phyloP scores from a whole-genome alignment of 441 rosid genomes.

The Cnidoscolus chayamansa region DNA sequence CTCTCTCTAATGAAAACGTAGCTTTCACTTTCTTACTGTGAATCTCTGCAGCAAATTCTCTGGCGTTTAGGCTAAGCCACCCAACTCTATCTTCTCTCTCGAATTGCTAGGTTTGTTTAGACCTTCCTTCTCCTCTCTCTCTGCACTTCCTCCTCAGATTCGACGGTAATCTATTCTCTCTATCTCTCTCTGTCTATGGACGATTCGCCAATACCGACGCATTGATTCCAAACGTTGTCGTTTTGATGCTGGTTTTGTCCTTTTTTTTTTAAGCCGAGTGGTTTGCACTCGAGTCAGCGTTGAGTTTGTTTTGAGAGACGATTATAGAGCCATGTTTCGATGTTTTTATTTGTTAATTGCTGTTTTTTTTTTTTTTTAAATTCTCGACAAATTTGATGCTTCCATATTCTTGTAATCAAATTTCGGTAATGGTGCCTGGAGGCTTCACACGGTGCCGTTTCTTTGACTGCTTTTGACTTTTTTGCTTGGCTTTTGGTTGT shows the following conservation, averaged over 20 bases:
- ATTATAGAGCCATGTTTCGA: slow-evolving; percentile 16
- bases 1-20: slow-evolving; percentile 10
- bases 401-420: slow-evolving; percentile 3
- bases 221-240: slow-evolving; percentile 21
- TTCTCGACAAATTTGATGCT: neutral
- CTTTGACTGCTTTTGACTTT: neutral
- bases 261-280: neutral
- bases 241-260: neutral
- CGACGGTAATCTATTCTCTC: slow-evolving; percentile 6
- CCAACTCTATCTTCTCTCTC: slow-evolving; percentile 9
- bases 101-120: slow-evolving; percentile 3
- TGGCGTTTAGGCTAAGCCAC: neutral
- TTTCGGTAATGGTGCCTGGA: neutral
- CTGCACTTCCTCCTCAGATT: neutral
- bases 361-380: neutral
- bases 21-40: slow-evolving; percentile 32
- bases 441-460: slow-evolving; percentile 5
- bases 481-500: neutral
- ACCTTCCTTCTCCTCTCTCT: too few relatives aligned
- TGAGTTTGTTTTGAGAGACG: neutral
- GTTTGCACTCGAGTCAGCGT: slow-evolving; percentile 12
- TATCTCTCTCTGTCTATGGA: neutral
- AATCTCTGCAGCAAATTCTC: neutral
- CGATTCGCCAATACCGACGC: neutral
- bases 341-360: neutral